Evolutionary conservation across 1,139 yeast species (phyloP).

Genomic region (Kodamaea ohmeri): DNA sequence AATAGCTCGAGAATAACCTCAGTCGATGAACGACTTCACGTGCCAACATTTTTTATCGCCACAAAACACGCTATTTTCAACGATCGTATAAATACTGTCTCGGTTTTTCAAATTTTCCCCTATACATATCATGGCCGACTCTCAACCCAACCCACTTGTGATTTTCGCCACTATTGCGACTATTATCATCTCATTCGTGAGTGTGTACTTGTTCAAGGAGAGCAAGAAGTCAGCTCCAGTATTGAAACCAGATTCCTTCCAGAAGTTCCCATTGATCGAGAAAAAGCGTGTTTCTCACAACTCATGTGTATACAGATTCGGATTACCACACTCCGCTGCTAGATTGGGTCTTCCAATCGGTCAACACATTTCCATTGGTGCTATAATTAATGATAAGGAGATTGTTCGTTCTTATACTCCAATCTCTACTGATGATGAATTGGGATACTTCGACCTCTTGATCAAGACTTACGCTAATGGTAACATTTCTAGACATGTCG

Average conservation of each 20-base stretch:
- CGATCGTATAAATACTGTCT: constrained; percentile 2
- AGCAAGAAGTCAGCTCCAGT: constrained; percentile 48
- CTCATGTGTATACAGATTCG: constrained; percentile 82
- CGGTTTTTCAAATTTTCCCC: constrained; percentile 6
- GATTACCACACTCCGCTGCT: constrained; percentile 72
- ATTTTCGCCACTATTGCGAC: constrained; percentile 44
- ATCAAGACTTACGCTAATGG: constrained; percentile 94
- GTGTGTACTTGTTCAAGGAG: constrained; percentile 36
- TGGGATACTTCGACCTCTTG: constrained; percentile 85
- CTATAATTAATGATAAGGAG: constrained; percentile 75
- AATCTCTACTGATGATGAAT: constrained; percentile 77
- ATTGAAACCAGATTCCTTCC: constrained; percentile 64
- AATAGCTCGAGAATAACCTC: no score
- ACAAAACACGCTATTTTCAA: constrained; percentile 4
- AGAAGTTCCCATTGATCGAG: constrained; percentile 78
- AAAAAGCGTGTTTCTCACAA: constrained; percentile 79
- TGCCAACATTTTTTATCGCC: constrained; percentile 1
- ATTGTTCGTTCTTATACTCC: constrained; percentile 93
- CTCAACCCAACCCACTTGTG: constrained; percentile 39
- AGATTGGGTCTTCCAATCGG: constrained; percentile 91
- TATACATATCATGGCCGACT: constrained; percentile 13
- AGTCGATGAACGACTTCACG: background rate
- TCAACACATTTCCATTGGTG: constrained; percentile 82
- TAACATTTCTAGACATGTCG: constrained; percentile 76
- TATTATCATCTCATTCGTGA: constrained; percentile 38